Base-by-base conservation (phyloP, 2,329 filamentous ascomycete species). In the Ciborinia camelliae region DNA sequence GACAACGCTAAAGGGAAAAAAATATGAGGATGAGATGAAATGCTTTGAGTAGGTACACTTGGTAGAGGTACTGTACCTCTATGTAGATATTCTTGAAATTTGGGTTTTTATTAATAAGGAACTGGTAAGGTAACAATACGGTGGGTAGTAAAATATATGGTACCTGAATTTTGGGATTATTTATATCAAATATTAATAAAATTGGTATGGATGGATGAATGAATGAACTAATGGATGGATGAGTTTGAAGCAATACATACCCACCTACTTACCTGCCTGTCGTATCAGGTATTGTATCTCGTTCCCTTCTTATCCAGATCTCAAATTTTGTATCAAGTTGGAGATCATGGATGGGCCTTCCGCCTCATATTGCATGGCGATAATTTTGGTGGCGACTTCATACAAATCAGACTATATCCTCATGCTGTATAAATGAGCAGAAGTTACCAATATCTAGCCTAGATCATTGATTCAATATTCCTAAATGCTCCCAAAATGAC, bases 11-110 rank as follows among this genome's bases (percentile, higher is more conserved):
- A n/a, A 32, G 18, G 43, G 39, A 32, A 59, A 32, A 51, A 32
- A 30, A 62, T 28, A 37, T 54, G 55, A 59, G 39, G 41, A 39
- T 55, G 35, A 37, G 14, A 12, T 37, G n/a, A n/a, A n/a, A n/a
- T n/a, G n/a, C n/a, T n/a, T n/a, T n/a, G n/a, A n/a, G n/a, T n/a
- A n/a, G n/a, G n/a, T n/a, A n/a, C n/a, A n/a, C n/a, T n/a, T n/a
- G n/a, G n/a, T n/a, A n/a, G n/a, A n/a, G n/a, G n/a, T n/a, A n/a
- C n/a, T n/a, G n/a, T n/a, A n/a, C n/a, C n/a, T n/a, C n/a, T n/a
- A n/a, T n/a, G n/a, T n/a, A n/a, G n/a, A n/a, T n/a, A n/a, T n/a
- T n/a, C n/a, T n/a, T n/a, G n/a, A n/a, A n/a, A n/a, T n/a, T n/a
- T n/a, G n/a, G 35, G 35, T 12, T 37, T 37, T 37, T 2, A 37